Conservation (phyloP, 768 basidiomycete species). For the Lentinula raphanica region DNA sequence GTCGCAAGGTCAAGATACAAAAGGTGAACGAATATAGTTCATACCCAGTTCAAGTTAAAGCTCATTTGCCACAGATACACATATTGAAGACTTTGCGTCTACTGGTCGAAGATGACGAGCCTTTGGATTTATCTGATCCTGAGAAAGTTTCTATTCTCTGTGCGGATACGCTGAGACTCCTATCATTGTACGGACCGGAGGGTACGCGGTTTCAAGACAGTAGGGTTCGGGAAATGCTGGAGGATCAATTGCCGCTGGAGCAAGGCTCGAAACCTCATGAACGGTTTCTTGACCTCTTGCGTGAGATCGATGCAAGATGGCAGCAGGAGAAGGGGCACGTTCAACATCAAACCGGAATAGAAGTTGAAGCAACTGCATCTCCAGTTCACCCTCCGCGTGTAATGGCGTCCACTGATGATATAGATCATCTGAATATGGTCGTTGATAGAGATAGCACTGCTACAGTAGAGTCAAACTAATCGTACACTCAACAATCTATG, state of each 20-base stretch:
- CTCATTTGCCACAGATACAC: slow-evolving; percentile 36
- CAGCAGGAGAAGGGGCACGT: slow-evolving; percentile 23
- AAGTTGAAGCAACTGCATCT: background rate
- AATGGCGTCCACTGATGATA: background rate
- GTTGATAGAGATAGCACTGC: background rate
- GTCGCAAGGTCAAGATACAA: slow-evolving; percentile 32
- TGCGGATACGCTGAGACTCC: slow-evolving; percentile 44
- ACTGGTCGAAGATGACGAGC: slow-evolving; percentile 27
- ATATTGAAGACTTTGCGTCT: slow-evolving; percentile 48
- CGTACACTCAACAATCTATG: no score
- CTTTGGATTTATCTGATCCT: slow-evolving; percentile 20
- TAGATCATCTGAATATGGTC: background rate
- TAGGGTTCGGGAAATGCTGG: slow-evolving; percentile 44
- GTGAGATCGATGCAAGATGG: slow-evolving; percentile 43
- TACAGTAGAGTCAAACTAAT: background rate
- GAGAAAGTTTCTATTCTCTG: slow-evolving; percentile 27
- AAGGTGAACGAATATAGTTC: slow-evolving; percentile 35
- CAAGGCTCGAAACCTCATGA: slow-evolving; percentile 43
- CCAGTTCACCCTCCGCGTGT: background rate
- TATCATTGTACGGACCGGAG: slow-evolving; percentile 51
- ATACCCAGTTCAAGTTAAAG: background rate
- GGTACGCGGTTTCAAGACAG: slow-evolving; percentile 46
- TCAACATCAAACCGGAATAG: background rate
- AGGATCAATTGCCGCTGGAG: slow-evolving; percentile 37
- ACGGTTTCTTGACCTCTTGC: slow-evolving; percentile 42